Evolutionary conservation across 2,329 filamentous ascomycete genomes (phyloP), one percentile per base, ranked within the genome.

Genomic region (Balansia obtecta): DNA sequence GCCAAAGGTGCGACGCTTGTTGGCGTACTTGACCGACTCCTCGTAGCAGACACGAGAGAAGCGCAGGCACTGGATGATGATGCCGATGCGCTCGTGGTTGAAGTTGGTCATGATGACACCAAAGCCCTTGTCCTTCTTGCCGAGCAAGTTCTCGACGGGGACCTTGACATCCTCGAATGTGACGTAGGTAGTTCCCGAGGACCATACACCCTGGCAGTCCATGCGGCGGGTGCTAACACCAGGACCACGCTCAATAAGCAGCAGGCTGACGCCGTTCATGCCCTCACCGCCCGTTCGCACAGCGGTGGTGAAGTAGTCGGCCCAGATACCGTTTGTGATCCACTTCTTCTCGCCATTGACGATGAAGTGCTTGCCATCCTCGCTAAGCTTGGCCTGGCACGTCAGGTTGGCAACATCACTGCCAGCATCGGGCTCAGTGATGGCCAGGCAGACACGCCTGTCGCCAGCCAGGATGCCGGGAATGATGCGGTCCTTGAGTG

Each of bases 271-370:
- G 53, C 93, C 93, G 63, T 91, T 90, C 90, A 96, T 97, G 58
- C 93, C 93, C 22, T 80, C 74, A 34, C 82, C 85, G 56, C 86
- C 89, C 12, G 93, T 98, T 53, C 93, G 85, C 39, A 98, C 93
- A 27, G 91, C 93, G 13, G 88, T 94, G 50, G 93, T 97, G 75
- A 97, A 97, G 74, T 97, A 98, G 68, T 98, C 93, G 55, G 77
- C 80, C 88, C 89, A 96, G 62, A 96, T 81, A 63, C 93, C 93
- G 71, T 98, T 98, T 62, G 91, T 97, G 69, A 97, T 97, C 91
- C 93, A 97, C 74, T 98, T 98, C 85, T 98, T 97, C 80, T 96
- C 91, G 50, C 93, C 93, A 64, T 97, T 98, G 70, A 98, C 93
- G 59, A 97, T 97, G 71, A 94, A 98, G 73, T 97, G 88, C 76